Evolutionary conservation across 176 grass and related monocot genomes (phyloP), one percentile per base, ranked within the genome.

Genomic region (Stipa capillata): DNA sequence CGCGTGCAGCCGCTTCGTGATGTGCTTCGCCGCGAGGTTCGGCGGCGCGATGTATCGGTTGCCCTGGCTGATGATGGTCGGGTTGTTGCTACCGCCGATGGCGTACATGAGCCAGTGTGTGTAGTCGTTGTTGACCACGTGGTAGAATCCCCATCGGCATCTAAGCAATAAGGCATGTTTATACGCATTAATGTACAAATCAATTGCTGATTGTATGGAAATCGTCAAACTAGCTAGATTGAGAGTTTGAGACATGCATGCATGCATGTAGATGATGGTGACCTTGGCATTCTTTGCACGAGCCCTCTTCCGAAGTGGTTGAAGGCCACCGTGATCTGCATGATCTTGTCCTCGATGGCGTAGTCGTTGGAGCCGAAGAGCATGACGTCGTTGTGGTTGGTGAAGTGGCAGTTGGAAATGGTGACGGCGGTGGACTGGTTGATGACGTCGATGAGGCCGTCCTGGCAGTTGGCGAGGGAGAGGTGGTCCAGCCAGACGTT

Each of bases 271-370:
- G 27, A 17, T 32, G 31, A 35, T 34, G 31, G 5, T 35, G 5
- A 88, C 92, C 92, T 89, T 7, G 92, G 92, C 83, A 94, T 91
- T 69, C 88, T 81, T 65, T 91, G 92, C n/a, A 91, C 88, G 15
- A 91, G 92, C 1, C 92, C 92, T 74, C 82, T 72, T 59, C n/a
- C n/a, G n/a, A n/a, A n/a, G n/a, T n/a, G n/a, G n/a, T n/a, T n/a
- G n/a, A n/a, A n/a, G n/a, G n/a, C 88, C 92, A 94, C 78, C 41
- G 92, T 94, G 79, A 94, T 67, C 85, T 94, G 92, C 86, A 91
- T 91, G 48, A 89, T 84, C 48, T 79, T 54, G 75, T 91, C 92
- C 5, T 76, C 28, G 5, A 36, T 9, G 49, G 29, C 72, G 4
- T 7, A 34, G 74, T 94, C 83, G 54, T 79, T 86, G 14, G 88